A percentile compares a stretch with the other conserved stretches of the same genome.
These are phyloP conservation scores for Daldinia loculata DNA, from an alignment of 495 filamentous ascomycete species.

Conservation along the genomic window DNA sequence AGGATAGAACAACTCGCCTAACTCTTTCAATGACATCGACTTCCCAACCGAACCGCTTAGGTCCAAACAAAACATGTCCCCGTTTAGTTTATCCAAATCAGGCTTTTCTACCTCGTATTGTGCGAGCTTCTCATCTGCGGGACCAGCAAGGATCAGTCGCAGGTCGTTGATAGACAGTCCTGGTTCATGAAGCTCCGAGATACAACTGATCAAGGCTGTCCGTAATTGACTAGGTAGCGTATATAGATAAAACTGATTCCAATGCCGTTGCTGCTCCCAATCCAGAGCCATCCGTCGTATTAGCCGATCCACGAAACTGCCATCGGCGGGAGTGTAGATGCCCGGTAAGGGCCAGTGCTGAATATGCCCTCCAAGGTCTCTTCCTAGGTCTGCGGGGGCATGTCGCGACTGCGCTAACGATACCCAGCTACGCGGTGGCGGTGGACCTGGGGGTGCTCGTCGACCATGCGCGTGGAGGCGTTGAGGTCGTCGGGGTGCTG, in stretches of 20 bases:
- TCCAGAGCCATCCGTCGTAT: conserved; percentile 70
- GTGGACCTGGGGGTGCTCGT: conserved; percentile 69
- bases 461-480: conserved; percentile 54
- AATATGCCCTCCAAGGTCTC: conserved; percentile 6
- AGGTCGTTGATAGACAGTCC: conserved; percentile 58
- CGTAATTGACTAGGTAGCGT: conserved; percentile 70
- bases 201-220: conserved; percentile 67
- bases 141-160: conserved; percentile 48
- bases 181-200: conserved; percentile 60
- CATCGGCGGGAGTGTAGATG: conserved; percentile 49
- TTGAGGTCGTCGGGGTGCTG: conserved; percentile 65
- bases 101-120: conserved; percentile 40
- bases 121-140: conserved; percentile 38
- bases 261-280: conserved; percentile 73
- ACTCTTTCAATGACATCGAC: conserved; percentile 66
- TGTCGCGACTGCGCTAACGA: conserved; percentile 42
- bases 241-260: conserved; percentile 72
- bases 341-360: conserved; percentile 48
- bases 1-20: conserved; percentile 62
- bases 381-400: conserved; percentile 21
- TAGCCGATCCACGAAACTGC: conserved; percentile 64
- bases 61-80: conserved; percentile 69
- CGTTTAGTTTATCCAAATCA: conserved; percentile 52
- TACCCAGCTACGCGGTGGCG: conserved; percentile 77
- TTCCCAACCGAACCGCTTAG: conserved; percentile 67